Evolutionary conservation across 768 basidiomycete species (phyloP).

Genomic region (Crassisporium funariophilum): DNA sequence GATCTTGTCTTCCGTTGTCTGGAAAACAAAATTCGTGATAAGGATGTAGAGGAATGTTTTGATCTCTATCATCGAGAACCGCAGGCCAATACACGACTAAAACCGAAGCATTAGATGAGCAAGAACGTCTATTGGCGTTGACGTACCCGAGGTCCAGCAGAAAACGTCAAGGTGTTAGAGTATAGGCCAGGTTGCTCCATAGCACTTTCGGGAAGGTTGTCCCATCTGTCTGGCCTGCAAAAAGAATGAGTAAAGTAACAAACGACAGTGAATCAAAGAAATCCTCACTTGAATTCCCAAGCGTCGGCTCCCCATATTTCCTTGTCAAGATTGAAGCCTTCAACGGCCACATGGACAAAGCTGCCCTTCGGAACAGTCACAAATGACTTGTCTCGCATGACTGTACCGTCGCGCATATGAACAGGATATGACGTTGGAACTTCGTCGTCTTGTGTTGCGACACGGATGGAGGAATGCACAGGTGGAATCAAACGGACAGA

Average conservation of each 20-base stretch:
- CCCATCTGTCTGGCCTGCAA: conserved; percentile 79
- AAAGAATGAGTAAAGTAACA: neutral
- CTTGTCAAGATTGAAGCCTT: conserved; percentile 79
- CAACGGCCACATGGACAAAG: conserved; percentile 76
- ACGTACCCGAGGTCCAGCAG: conserved; percentile 78
- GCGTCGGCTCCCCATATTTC: conserved; percentile 80
- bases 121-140: too few species aligned
- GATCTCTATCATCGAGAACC: conserved; percentile 83
- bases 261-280: neutral
- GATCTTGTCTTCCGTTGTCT: conserved; percentile 53
- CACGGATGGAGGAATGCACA: conserved; percentile 78
- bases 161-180: conserved; percentile 73
- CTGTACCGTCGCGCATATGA: conserved; percentile 47
- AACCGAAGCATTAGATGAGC: conserved; percentile 3
- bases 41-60: conserved; percentile 76
- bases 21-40: conserved; percentile 66
- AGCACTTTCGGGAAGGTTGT: conserved; percentile 70
- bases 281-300: conserved; percentile 74
- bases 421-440: conserved; percentile 72
- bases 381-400: conserved; percentile 40
- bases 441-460: conserved; percentile 76
- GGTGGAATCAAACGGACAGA: conserved; percentile 79
- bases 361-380: conserved; percentile 66
- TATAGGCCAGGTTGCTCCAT: conserved; percentile 70
- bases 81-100: conserved; percentile 82